phyloP scores from a whole-genome alignment of 2,329 filamentous ascomycete genomes.

The Didymosphaeria variabile region DNA sequence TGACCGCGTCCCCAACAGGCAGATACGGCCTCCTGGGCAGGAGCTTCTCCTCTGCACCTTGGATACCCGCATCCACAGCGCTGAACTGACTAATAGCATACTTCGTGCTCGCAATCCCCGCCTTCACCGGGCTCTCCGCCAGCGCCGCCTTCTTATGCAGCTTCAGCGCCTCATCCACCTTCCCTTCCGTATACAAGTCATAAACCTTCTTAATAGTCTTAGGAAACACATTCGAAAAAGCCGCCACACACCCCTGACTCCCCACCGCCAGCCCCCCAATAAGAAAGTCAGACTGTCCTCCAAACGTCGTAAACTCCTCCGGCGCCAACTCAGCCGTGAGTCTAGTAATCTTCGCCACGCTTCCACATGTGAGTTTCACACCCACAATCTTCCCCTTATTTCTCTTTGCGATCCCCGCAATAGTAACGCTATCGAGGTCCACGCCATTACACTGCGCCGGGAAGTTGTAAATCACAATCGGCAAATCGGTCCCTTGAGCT shows the following conservation, averaged over 20 bases:
- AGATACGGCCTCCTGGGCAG: constrained; percentile 41
- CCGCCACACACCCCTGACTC: constrained; percentile 64
- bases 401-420: constrained; percentile 62
- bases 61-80: constrained; percentile 65
- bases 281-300: constrained; percentile 77
- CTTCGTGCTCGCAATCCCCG: constrained; percentile 73
- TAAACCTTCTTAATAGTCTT: constrained; percentile 68
- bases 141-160: constrained; percentile 70
- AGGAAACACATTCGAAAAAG: constrained; percentile 67
- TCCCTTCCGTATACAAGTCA: constrained; percentile 67
- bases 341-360: constrained; percentile 75
- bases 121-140: constrained; percentile 72
- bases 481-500: constrained; percentile 67
- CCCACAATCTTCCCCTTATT: constrained; percentile 72
- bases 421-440: constrained; percentile 73
- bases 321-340: constrained; percentile 62
- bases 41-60: constrained; percentile 39
- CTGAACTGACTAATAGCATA: constrained; percentile 71
- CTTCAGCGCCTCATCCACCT: constrained; percentile 64
- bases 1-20: constrained; percentile 36
- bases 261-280: constrained; percentile 64
- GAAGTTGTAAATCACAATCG: constrained; percentile 78
- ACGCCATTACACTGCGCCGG: constrained; percentile 72
- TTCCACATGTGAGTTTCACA: constrained; percentile 77
- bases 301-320: constrained; percentile 71